These are phyloP conservation scores for Parastagonospora nodorum DNA, from an alignment of 2,329 filamentous ascomycete genomes.

Conservation along the genomic window DNA sequence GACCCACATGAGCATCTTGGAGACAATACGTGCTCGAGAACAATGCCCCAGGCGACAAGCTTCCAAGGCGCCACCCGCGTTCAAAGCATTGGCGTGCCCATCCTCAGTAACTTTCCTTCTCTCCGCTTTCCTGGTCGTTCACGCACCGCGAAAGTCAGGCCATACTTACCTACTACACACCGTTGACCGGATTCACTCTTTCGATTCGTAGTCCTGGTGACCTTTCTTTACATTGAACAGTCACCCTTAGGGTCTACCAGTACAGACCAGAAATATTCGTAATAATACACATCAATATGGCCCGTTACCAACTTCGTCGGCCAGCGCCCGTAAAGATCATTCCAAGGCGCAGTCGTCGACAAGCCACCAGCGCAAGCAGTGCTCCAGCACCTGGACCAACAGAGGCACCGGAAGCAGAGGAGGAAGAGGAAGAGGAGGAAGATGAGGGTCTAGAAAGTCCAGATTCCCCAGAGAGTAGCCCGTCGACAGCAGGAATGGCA, in stretches of 20 bases:
- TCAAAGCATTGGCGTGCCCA: constrained; percentile 39
- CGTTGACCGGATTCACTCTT: constrained; percentile 39
- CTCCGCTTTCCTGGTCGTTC: constrained; percentile 22
- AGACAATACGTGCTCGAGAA: constrained; percentile 32
- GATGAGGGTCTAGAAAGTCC: constrained; percentile 27
- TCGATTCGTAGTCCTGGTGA: constrained; percentile 36
- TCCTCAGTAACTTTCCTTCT: constrained; percentile 21
- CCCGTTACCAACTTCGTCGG: constrained; percentile 31
- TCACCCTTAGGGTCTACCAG: background rate
- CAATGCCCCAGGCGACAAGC: constrained; percentile 18
- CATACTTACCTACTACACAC: constrained; percentile 25
- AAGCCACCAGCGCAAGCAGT: constrained; percentile 19
- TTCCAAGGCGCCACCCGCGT: constrained; percentile 23
- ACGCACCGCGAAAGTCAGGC: constrained; percentile 19
- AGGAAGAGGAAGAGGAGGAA: constrained; percentile 10
- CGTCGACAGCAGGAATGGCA: constrained; percentile 10
- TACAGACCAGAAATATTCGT: background rate
- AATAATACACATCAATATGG: constrained; percentile 24
- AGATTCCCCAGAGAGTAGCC: constrained; percentile 26
- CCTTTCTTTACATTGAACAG: constrained; percentile 10
- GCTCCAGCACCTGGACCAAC: background rate
- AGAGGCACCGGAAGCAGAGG: constrained; percentile 3
- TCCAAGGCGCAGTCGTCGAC: constrained; percentile 21
- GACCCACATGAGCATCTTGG: constrained; percentile 24
- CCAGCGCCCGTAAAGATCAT: constrained; percentile 32